Evolutionary conservation across 257 asterid species (phyloP), one percentile per base, ranked within the genome.

Genomic region (Scutellaria barbata): DNA sequence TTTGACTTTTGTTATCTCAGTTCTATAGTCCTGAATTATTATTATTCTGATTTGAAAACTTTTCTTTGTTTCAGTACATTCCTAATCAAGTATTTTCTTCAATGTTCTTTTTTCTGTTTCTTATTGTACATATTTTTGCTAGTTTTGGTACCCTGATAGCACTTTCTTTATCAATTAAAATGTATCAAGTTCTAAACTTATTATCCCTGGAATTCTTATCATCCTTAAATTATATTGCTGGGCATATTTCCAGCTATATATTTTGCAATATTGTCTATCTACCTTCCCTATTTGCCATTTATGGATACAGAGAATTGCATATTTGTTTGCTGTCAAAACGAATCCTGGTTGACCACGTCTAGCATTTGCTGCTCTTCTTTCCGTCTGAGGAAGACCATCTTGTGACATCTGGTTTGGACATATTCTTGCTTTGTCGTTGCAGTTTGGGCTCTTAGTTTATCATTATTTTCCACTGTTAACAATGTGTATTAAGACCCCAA

Each of bases 251-350:
- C 55, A 12, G 7, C 51, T 57, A 57, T 33, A 63, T 61, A 47
- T 42, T 48, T 48, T 62, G 66, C 72, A 46, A 40, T 45, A 48
- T 37, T 46, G 72, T 65, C 53, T 47, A 30, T 39, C 42, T 72
- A 50, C 59, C 66, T 74, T 68, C 68, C 76, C 73, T 65, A 50
- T 78, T 66, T 78, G 69, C 61, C 74, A 47, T 30, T 70, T 74
- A 67, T 81, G 78, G 62, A 81, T 69, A 65, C 69, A 76, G 73
- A 77, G 74, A 52, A 50, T 47, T 81, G 85, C 82, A 81, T 82
- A 77, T 80, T 54, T 66, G 63, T 67, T 63, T 80, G 81, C 60
- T 22, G 74, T 76, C 80, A 73, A 74, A 69, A 64, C 56, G 78
- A 51, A 77, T 83, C 71, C 73, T 59, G 79, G 74, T 64, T 76